Base-by-base conservation (phyloP, 768 basidiomycete genomes). In the Phaffia tasmanica region DNA sequence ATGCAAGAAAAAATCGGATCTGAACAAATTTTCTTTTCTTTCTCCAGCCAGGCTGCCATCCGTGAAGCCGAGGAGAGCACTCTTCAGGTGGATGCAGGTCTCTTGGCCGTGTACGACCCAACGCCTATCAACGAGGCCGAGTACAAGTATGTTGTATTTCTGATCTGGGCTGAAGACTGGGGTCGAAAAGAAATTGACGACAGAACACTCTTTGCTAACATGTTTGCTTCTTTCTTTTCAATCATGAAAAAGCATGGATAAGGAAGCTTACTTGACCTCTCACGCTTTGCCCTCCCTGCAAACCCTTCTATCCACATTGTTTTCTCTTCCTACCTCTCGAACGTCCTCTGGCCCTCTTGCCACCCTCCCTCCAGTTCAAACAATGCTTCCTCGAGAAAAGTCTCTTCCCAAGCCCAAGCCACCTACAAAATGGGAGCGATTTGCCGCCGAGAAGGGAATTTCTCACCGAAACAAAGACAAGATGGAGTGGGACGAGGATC, bases 401-500 rank as follows among this genome's bases (percentile, higher is more conserved):
- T 89, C 88, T 0, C 80, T 98, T 2, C 95, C 93, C 0, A 93
- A 91, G 73, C 87, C 88, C 2, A 95, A 94, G 77, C 86, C 86
- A 11, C 84, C 81, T 46, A 98, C 94, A 8, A 98, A 95, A 77
- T 99, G 95, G 95, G 89, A 98, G 79, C 81, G 83, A 64, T 99
- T 98, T 73, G 94, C 94, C 5, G 84, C 85, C 57, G 86, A 88
- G 48, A 97, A 95, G 79, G 95, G 95, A 48, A 98, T 98, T 73
- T 83, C 84, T 73, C 84, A 95, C 72, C 83, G 79, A 73, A 81
- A 79, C 57, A 83, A 83, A 55, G 89, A 94, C 16, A 87, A 83
- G 79, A 85, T 85, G 72, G 82, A 85, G 5, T 98, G 89, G 88
- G 92, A 98, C 76, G 93, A 98, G 72, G 92, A 94, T 76, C 84